Evolutionary conservation across 345 rosid genomes (phyloP).

Genomic region (Pugionium cornutum): DNA sequence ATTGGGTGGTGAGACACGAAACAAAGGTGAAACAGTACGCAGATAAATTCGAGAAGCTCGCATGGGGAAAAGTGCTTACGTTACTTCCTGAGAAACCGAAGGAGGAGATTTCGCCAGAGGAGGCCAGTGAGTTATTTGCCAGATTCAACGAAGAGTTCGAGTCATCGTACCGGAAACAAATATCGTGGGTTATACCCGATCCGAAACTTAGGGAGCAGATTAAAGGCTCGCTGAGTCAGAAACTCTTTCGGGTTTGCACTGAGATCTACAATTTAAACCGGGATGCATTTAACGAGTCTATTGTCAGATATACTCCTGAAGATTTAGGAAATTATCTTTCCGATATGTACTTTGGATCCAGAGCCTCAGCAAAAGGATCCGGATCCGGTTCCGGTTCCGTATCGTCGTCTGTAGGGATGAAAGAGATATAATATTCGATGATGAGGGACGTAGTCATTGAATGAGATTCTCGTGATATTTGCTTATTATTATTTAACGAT

Average conservation of each 20-base stretch:
- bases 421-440: too few species aligned
- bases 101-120: constrained; percentile 41
- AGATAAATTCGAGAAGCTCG: constrained; percentile 68
- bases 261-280: constrained; percentile 55
- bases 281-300: constrained; percentile 20
- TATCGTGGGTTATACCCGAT: constrained; percentile 68
- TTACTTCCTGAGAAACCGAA: constrained; percentile 52
- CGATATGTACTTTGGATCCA: constrained; percentile 46
- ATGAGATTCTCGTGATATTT: constrained; percentile 16
- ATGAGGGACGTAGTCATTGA: constrained; percentile 29
- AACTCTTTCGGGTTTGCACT: constrained; percentile 48
- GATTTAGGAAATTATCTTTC: constrained; percentile 64
- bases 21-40: constrained; percentile 62
- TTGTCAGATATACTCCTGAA: constrained; percentile 69
- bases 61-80: constrained; percentile 63
- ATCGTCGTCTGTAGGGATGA: too few species aligned
- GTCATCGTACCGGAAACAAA: constrained; percentile 57
- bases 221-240: constrained; percentile 53
- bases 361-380: constrained; percentile 42
- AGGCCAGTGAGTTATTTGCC: constrained; percentile 43
- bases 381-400: constrained; percentile 36
- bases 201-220: constrained; percentile 61
- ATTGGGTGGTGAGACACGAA: constrained; percentile 68
- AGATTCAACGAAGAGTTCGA: constrained; percentile 68
- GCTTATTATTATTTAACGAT: not conserved